These are phyloP conservation scores for Lipomyces lipofer DNA, from an alignment of 805 yeast species.

Conservation along the genomic window DNA sequence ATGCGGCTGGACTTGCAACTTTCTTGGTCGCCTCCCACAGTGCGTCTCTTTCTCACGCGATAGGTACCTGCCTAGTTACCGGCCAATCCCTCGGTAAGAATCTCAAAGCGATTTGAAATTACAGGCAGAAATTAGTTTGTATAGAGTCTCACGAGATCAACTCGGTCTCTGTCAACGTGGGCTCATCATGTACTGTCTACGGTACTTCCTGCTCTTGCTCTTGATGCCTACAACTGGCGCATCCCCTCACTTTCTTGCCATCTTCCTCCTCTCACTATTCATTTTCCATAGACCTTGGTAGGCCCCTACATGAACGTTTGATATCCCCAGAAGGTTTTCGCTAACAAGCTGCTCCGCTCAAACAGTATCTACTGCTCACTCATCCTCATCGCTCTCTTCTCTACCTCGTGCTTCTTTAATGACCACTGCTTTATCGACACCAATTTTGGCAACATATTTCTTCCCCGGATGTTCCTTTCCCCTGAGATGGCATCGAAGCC, in stretches of 20 bases:
- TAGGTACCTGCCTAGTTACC: too few species aligned
- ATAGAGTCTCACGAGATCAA: too few species aligned
- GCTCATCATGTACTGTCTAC: conserved; percentile 33
- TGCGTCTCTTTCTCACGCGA: too few species aligned
- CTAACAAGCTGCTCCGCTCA: too few species aligned
- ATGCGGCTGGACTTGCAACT: too few species aligned
- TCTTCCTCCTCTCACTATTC: conserved; percentile 25
- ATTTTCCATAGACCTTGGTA: conserved; percentile 29
- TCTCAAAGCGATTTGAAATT: too few species aligned
- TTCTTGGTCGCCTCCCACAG: too few species aligned
- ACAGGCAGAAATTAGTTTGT: too few species aligned
- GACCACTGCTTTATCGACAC: conserved; percentile 30
- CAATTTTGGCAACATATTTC: conserved; percentile 25
- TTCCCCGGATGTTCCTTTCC: conserved; percentile 27
- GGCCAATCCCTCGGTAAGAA: too few species aligned
- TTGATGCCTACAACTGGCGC: conserved; percentile 32
- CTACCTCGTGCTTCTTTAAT: conserved; percentile 23
- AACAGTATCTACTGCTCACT: conserved; percentile 30
- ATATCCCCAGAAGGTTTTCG: too few species aligned
- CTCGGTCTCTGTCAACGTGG: too few species aligned
- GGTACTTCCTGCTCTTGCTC: conserved; percentile 27
- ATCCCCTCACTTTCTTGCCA: conserved; percentile 28
- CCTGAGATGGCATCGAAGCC: conserved; percentile 23
- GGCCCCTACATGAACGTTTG: too few species aligned
- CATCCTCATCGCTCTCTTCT: conserved; percentile 24